Evolutionary conservation across 805 yeast genomes (phyloP), one percentile per base, ranked within the genome.

Genomic region (Saturnispora halmiae): DNA sequence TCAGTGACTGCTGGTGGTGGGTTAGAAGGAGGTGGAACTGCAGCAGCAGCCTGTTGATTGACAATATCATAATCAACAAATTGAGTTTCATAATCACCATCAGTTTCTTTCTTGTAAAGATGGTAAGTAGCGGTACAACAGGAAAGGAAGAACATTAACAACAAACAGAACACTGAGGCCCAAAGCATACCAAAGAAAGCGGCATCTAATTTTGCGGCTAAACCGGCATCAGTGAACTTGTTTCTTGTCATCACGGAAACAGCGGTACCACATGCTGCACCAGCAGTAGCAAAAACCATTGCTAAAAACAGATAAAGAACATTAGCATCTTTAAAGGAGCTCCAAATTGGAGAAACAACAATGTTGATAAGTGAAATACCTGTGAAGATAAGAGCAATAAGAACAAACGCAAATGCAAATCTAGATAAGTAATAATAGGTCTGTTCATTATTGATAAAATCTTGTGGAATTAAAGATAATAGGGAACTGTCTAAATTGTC

Each of bases 201-300:
- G 25, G 75, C 67, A 46, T 86, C 84, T 43, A 82, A 47, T 41
- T 69, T 64, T 31, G 77, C 68, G 13, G 49, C 43, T 46, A 66
- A 54, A 32, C 64, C 69, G 22, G 59, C 72, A 45, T 64, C 56
- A 30, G 59, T 54, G 72, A 88, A 88, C 21, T 81, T 79, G 52
- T 76, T 68, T 57, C 70, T 79, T 35, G 84, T 92, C 65, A 82
- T 56, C n/a, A 81, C 94, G 46, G 72, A 60, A 33, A 74, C 82
- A 3, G 94, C 92, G 26, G 95, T 85, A 58, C 77, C 73, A 55
- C 80, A 65, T 10, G 83, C 65, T 34, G 82, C 80, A 41, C 81
- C 84, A 37, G 79, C 79, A 29, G 74, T 64, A 45, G 66, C 62
- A 56, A 77, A 73, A 38, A 82, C 42, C 34, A 73, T 58, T 25